A percentile compares a stretch with the other conserved stretches of the same genome.
phyloP scores from a whole-genome alignment of 345 rosid genomes.

The Microcos paniculata region DNA sequence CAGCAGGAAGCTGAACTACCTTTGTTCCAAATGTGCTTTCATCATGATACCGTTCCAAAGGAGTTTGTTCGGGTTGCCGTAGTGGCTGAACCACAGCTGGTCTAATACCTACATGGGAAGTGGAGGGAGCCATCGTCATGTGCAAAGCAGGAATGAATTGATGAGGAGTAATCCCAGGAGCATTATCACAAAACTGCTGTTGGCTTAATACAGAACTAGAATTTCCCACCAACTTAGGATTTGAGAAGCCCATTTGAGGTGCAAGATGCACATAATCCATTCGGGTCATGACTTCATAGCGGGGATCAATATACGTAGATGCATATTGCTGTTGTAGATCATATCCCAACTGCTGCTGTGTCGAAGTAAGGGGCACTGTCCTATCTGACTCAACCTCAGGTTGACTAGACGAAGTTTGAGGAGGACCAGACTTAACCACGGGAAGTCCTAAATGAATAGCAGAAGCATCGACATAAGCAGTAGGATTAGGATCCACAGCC shows the following conservation, averaged over 20 bases:
- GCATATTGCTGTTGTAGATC: slow-evolving; percentile 36
- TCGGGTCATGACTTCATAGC: slow-evolving; percentile 33
- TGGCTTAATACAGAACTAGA: slow-evolving; percentile 35
- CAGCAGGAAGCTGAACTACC: slow-evolving; percentile 52
- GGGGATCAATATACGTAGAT: slow-evolving; percentile 43
- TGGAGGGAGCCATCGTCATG: slow-evolving; percentile 39
- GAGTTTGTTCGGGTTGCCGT: slow-evolving; percentile 42
- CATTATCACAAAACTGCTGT: slow-evolving; percentile 36
- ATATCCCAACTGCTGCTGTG: slow-evolving; percentile 43
- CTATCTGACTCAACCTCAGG: slow-evolving; percentile 46
- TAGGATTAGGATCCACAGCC: slow-evolving; percentile 32
- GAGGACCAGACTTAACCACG: slow-evolving; percentile 29
- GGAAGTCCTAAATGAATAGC: slow-evolving; percentile 39
- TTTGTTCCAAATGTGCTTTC: slow-evolving; percentile 40
- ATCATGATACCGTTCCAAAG: slow-evolving; percentile 37
- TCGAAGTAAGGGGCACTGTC: slow-evolving; percentile 24
- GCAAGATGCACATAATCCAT: slow-evolving; percentile 36
- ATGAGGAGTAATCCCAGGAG: slow-evolving; percentile 29
- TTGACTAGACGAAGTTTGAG: slow-evolving; percentile 36
- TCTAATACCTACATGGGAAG: slow-evolving; percentile 47
- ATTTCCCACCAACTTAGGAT: slow-evolving; percentile 35
- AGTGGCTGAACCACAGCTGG: slow-evolving; percentile 45
- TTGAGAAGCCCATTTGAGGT: slow-evolving; percentile 47
- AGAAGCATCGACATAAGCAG: slow-evolving; percentile 38
- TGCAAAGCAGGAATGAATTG: slow-evolving; percentile 49